These are phyloP conservation scores for Debaryomyces tyrocola DNA, from an alignment of 805 yeast genomes.

Conservation along the genomic window DNA sequence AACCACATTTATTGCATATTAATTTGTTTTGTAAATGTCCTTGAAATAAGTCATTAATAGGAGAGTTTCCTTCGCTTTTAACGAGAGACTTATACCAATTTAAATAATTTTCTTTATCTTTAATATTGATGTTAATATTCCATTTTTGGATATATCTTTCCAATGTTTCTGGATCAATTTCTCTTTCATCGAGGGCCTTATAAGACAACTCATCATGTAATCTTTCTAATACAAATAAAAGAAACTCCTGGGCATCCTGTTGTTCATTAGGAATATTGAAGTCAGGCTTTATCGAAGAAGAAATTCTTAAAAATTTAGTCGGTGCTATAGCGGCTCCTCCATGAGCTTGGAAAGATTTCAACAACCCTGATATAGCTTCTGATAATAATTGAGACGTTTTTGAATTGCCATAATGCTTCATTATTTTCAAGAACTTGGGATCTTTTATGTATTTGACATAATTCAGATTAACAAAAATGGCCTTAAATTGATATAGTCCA, in stretches of 20 bases:
- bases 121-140: conserved; percentile 29
- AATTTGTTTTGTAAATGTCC: conserved; percentile 71
- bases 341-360: conserved; percentile 56
- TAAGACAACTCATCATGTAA: conserved; percentile 62
- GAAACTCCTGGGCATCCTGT: conserved; percentile 79
- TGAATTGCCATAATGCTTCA: conserved; percentile 15
- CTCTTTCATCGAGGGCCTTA: conserved; percentile 19
- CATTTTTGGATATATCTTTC: conserved; percentile 28
- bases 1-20: conserved; percentile 65
- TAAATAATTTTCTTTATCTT: conserved; percentile 50
- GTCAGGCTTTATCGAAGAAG: conserved; percentile 60
- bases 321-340: conserved; percentile 68
- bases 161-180: conserved; percentile 19
- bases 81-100: conserved; percentile 60
- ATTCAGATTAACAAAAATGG: conserved; percentile 46
- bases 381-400: conserved; percentile 35
- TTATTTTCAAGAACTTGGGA: conserved; percentile 26
- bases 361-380: conserved; percentile 52
- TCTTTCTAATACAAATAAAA: conserved; percentile 63
- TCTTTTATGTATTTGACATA: conserved; percentile 44
- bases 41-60: conserved; percentile 64
- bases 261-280: conserved; percentile 71
- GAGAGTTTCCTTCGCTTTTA: conserved; percentile 61
- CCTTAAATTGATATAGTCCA: conserved; percentile 50
- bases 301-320: conserved; percentile 54